Conservation (phyloP, 345 rosid species). For the Hibiscus syriacus region DNA sequence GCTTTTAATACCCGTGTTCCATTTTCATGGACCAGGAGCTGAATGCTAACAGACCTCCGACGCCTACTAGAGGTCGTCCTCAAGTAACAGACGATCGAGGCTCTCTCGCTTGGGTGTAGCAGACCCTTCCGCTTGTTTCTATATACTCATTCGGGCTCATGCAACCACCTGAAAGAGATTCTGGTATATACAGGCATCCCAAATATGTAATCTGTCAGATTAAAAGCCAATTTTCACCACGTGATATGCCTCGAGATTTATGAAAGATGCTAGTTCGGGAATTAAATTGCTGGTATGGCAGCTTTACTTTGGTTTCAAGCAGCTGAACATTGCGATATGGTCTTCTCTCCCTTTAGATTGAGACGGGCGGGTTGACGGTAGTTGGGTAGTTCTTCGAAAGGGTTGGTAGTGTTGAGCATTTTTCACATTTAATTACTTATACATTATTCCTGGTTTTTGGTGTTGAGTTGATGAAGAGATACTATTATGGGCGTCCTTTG, state of each 20-base stretch:
- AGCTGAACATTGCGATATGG: background rate
- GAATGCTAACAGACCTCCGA: slow-evolving; percentile 89
- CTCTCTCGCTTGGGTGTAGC: slow-evolving; percentile 82
- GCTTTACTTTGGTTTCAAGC: background rate
- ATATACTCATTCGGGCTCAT: slow-evolving; percentile 25
- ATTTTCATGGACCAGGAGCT: slow-evolving; percentile 51
- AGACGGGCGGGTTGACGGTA: background rate
- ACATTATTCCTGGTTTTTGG: too few relatives aligned
- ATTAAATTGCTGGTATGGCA: background rate
- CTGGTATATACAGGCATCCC: slow-evolving; percentile 26
- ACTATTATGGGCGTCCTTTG: too few relatives aligned
- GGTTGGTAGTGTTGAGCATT: background rate
- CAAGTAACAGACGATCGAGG: slow-evolving; percentile 80
- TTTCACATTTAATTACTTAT: background rate
- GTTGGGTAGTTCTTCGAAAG: background rate
- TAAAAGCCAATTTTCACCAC: slow-evolving; percentile 19
- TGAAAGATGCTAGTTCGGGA: background rate
- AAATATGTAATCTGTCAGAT: slow-evolving; percentile 13
- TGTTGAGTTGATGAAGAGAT: too few relatives aligned
- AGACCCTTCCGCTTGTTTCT: slow-evolving; percentile 14
- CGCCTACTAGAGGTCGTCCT: slow-evolving; percentile 97
- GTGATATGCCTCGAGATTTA: slow-evolving; percentile 21
- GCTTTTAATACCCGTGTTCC: background rate
- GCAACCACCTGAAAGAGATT: slow-evolving; percentile 30
- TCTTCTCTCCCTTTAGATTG: background rate